Base-by-base conservation (phyloP, 78 protist species). In the Dictyostelium intermedium region DNA sequence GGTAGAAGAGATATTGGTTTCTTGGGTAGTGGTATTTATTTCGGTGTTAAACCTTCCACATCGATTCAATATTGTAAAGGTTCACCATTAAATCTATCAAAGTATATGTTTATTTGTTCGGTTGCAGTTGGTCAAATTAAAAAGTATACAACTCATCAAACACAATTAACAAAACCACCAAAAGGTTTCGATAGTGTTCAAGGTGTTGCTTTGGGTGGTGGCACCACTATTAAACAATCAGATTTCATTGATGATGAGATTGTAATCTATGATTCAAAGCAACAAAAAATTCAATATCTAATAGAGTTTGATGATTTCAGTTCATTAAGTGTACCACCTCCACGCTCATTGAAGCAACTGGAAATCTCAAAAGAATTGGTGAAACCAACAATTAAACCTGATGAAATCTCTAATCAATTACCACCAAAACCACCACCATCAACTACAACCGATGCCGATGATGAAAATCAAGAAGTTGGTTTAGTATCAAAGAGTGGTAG, bases 11-110 rank as follows among this genome's bases (percentile, higher is more conserved):
- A 93, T 76, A 53, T 72, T 25, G 96, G 96, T 50, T 82, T 53
- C n/a, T 30, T 93, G 3, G 96, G 96, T 45, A 18, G 82, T 23
- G 96, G 96, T 61, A 85, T 93, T 23, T 93, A 93, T 25, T 93
- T 93, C 72, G 96, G 93, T 35, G 61, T 63, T 5, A 87, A 93
- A 13, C 9, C 83, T 32, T 7, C 63, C 2, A 93, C 96, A 14
- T 43, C 74, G 20, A 34, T n/a, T 35, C 87, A 89, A 80, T 89
- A 89, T 50, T 89, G 94, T 69, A 50, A 63, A n/a, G 3, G 27
- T 13, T 66, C 81, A 2, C 0, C 47, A 20, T 2, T 39, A 18
- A 18, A 37, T 1, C 13, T 20, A 7, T 30, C n/a, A 20, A 78
- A 83, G 39, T 89, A 53, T 35, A 89, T 89, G 94, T 56, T 89